These are phyloP conservation scores for Heterobasidion irregulare DNA, from an alignment of 1,284 basidiomycete species.

Conservation along the genomic window DNA sequence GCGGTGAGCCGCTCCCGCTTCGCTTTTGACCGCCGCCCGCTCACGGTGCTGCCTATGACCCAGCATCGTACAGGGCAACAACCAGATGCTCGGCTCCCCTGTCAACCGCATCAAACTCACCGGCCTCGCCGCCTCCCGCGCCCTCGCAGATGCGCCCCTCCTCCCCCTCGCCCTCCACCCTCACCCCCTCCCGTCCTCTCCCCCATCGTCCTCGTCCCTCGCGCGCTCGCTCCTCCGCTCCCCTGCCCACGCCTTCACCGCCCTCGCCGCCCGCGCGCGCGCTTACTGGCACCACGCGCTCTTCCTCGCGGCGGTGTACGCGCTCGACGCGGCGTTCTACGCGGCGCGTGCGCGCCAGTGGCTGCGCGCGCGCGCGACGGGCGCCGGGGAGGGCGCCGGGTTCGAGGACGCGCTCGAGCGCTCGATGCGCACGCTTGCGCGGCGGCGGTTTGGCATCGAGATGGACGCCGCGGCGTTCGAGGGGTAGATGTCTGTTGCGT, in stretches of 20 bases:
- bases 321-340: constrained; percentile 52
- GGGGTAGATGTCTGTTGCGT: constrained; percentile 1
- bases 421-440: constrained; percentile 50
- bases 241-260: constrained; percentile 32
- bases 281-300: constrained; percentile 44
- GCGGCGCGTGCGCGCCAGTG: constrained; percentile 34
- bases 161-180: constrained; percentile 29
- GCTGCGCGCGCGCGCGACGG: constrained; percentile 4
- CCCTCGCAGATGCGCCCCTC: constrained; percentile 32
- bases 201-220: constrained; percentile 56
- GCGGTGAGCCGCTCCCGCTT: constrained; percentile 40
- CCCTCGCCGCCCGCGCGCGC: constrained; percentile 28
- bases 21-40: not conserved
- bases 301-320: constrained; percentile 47
- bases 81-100: constrained; percentile 73
- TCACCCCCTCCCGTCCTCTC: constrained; percentile 8
- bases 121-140: constrained; percentile 60
- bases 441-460: constrained; percentile 52
- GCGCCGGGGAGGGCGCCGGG: constrained; percentile 15
- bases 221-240: constrained; percentile 39
- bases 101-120: constrained; percentile 85
- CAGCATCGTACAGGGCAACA: constrained; percentile 69
- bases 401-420: constrained; percentile 66
- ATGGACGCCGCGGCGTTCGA: constrained; percentile 11
- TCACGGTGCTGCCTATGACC: not conserved